Conservation (phyloP, 148 eudicot species). For the Amaranthus cruentus region DNA sequence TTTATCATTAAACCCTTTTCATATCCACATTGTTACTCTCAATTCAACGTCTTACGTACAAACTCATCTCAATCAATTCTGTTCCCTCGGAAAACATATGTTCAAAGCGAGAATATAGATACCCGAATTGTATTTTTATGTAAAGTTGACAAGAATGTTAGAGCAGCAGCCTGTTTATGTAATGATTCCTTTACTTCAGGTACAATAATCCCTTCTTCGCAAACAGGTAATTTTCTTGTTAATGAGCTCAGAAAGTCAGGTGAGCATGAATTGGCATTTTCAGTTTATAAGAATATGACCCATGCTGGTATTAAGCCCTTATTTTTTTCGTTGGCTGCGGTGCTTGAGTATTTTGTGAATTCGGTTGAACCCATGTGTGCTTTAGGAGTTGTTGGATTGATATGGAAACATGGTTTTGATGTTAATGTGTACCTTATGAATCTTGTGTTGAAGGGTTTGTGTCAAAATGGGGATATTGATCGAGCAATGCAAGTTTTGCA, state of each 20-base stretch:
- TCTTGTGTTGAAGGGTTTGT: slow-evolving; percentile 58
- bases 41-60: slow-evolving; percentile 3
- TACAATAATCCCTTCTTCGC: slow-evolving; percentile 26
- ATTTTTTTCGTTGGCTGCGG: slow-evolving; percentile 42
- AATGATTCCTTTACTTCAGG: slow-evolving; percentile 28
- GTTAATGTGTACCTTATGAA: slow-evolving; percentile 45
- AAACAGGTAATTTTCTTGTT: slow-evolving; percentile 51
- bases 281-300: slow-evolving; percentile 50
- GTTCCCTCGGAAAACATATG: background rate
- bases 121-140: slow-evolving; percentile 37
- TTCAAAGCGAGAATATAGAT: slow-evolving; percentile 19
- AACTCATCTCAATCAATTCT: slow-evolving; percentile 25
- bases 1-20: background rate
- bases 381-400: slow-evolving; percentile 47
- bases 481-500: slow-evolving; percentile 41
- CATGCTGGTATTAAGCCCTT: slow-evolving; percentile 33
- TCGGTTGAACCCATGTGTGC: slow-evolving; percentile 34
- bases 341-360: slow-evolving; percentile 57
- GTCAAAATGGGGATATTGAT: slow-evolving; percentile 40
- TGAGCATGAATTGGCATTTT: slow-evolving; percentile 36
- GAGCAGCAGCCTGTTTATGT: slow-evolving; percentile 33
- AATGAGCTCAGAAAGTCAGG: slow-evolving; percentile 34
- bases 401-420: slow-evolving; percentile 53
- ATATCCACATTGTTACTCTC: slow-evolving; percentile 3
- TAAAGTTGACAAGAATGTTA: slow-evolving; percentile 28